Percentiles rank a stretch among this genome's conserved stretches.
Conservation (phyloP, 306 rosid species). For the Adenanthera pavonina region DNA sequence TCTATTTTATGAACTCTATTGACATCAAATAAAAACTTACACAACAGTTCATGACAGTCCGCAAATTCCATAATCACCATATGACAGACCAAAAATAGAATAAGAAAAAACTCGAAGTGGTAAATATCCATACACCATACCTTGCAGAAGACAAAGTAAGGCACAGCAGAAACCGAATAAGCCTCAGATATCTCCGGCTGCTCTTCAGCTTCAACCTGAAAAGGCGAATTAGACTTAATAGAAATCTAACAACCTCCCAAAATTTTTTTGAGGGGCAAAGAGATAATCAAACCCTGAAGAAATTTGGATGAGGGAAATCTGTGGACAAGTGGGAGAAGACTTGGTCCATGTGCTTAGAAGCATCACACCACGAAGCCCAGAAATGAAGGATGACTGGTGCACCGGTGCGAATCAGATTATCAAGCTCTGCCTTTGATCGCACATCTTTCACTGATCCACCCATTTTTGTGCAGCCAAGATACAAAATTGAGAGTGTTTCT, state of each 20-base stretch:
- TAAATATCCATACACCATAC: constrained; percentile 38
- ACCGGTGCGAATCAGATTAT: constrained; percentile 58
- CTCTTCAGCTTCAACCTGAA: constrained; percentile 92
- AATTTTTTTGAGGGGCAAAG: not conserved
- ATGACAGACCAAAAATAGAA: not conserved
- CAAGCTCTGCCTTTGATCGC: constrained; percentile 74
- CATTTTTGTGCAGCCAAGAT: constrained; percentile 43
- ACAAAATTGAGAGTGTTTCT: not conserved
- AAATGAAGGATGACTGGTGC: constrained; percentile 73
- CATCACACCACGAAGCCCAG: constrained; percentile 99
- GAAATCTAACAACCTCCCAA: not conserved
- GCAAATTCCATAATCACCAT: not conserved
- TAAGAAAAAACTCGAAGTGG: not conserved
- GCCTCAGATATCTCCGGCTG: constrained; percentile 90
- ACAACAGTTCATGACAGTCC: not conserved
- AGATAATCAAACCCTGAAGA: constrained; percentile 67
- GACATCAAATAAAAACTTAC: not conserved
- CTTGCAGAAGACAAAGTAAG: constrained; percentile 81
- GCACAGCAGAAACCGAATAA: constrained; percentile 88
- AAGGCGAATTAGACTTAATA: not conserved
- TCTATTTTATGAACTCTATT: not conserved
- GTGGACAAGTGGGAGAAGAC: constrained; percentile 79
- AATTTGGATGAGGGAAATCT: constrained; percentile 78
- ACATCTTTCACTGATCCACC: constrained; percentile 82
- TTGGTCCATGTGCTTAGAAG: constrained; percentile 96